Evolutionary conservation across 441 rosid genomes (phyloP), one percentile per base, ranked within the genome.

Genomic region (Adansonia rubrostipa): DNA sequence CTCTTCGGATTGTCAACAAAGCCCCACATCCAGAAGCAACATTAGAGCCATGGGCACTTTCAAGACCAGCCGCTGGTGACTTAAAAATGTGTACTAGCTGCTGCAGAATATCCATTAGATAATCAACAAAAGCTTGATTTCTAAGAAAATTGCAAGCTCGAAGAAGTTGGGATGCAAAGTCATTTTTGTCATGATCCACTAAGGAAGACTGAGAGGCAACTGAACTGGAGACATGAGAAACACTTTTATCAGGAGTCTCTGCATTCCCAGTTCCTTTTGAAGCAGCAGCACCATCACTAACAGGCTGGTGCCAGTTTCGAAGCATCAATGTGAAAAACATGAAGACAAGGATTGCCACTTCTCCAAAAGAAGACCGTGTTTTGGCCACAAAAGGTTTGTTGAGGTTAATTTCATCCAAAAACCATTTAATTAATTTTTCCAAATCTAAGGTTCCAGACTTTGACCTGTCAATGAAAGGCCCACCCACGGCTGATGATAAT

Each of bases 301-400:
- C 98, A 79, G 99, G 99, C 83, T 96, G 99, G 79, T 97, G 98
- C 99, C 99, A 97, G 82, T 97, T 97, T 75, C 99, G 97, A 60
- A 97, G 99, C 99, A 97, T 97, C 94, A 97, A 86, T 75, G 99
- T 97, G 89, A 96, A 94, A 84, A 96, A 97, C 99, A 96, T 96
- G 84, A 97, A 97, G 75, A 97, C 94, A 84, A 97, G 93, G 73
- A 97, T 97, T 28, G 92, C 89, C 80, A 96, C 93, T 87, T 94
- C 99, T 74, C 99, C 99, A 80, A 93, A 94, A 78, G 92, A 86
- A 81, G 99, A 87, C 47, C 95, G 97, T 70, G 83, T 78, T 85
- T 84, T 87, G 57, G 94, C 93, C 66, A 80, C 84, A 85, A 97
- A 94, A 62, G 98, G 95, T 78, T 87, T 93, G 79, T 78, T 83